phyloP scores from a whole-genome alignment of 179 eudicot genomes.

The Amaranthus tricolor region DNA sequence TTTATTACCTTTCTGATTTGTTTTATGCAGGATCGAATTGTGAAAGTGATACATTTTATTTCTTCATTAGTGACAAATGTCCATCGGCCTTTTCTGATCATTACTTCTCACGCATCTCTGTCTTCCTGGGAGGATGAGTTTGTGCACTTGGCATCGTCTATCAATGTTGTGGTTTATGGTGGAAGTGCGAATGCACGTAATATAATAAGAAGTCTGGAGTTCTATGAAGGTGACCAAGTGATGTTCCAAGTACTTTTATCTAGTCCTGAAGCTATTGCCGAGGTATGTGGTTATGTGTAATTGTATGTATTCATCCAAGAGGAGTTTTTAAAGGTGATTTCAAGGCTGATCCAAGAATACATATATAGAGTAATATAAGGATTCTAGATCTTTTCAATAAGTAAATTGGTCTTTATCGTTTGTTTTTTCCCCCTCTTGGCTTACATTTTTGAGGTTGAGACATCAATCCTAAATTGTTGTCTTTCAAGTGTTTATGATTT shows the following conservation, averaged over 20 bases:
- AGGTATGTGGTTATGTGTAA: conserved; percentile 44
- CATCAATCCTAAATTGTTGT: neutral
- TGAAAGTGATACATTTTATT: conserved; percentile 41
- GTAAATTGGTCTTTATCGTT: neutral
- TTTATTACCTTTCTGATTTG: conserved; percentile 4
- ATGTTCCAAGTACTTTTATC: conserved; percentile 72
- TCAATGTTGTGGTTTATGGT: conserved; percentile 55
- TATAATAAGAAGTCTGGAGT: conserved; percentile 49
- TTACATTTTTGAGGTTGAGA: neutral
- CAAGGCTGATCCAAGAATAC: neutral
- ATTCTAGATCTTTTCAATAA: too few relatives aligned
- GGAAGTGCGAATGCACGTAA: conserved; percentile 53
- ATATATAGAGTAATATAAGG: neutral
- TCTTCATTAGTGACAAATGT: conserved; percentile 40
- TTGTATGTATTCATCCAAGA: neutral
- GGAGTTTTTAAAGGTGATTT: neutral
- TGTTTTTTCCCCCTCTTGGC: neutral
- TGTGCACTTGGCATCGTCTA: conserved; percentile 44
- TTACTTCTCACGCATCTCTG: conserved; percentile 37
- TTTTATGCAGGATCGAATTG: conserved; percentile 52
- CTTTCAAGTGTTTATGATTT: neutral
- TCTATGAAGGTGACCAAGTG: conserved; percentile 42
- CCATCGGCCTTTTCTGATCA: conserved; percentile 57
- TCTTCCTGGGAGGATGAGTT: conserved; percentile 76
- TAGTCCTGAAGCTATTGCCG: conserved; percentile 45